Percentiles rank a stretch among this genome's conserved stretches.
phyloP scores from a whole-genome alignment of 73 alveolate species.

The Halteria grandinella region DNA sequence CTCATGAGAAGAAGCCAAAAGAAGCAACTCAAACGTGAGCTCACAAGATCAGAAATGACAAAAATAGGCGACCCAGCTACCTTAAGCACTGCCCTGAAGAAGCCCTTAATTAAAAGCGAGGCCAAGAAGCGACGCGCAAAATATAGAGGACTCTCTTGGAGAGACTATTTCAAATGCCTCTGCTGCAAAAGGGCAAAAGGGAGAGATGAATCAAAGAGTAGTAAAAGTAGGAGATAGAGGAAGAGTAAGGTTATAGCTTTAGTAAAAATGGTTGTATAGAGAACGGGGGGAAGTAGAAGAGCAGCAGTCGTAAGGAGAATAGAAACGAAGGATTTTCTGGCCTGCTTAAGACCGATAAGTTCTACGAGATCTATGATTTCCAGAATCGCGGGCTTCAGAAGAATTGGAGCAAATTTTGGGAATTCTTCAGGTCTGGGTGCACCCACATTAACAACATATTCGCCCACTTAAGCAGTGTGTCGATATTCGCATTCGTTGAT shows the following conservation, averaged over 20 bases:
- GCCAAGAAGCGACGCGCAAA: no score
- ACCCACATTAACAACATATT: constrained; percentile 30
- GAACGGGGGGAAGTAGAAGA: background rate
- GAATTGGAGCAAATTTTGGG: constrained; percentile 48
- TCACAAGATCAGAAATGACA: background rate
- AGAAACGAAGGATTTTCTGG: background rate
- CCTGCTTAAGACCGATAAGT: constrained; percentile 20
- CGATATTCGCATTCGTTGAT: constrained; percentile 56
- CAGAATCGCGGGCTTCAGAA: constrained; percentile 35
- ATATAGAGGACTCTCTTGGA: no score
- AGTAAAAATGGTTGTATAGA: no score
- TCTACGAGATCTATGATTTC: constrained; percentile 53
- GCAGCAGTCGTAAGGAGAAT: background rate
- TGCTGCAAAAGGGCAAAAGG: background rate
- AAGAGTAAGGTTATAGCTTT: no score
- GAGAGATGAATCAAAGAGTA: background rate
- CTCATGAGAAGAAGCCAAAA: background rate
- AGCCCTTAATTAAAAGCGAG: no score
- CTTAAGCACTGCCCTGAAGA: no score
- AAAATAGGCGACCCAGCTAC: no score
- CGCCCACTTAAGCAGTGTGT: constrained; percentile 34
- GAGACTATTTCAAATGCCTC: background rate
- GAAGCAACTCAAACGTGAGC: background rate
- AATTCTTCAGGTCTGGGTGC: constrained; percentile 26
- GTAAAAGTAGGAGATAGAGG: background rate